Base-by-base conservation (phyloP, 1,284 basidiomycete genomes). In the Leccinum subrobustum region DNA sequence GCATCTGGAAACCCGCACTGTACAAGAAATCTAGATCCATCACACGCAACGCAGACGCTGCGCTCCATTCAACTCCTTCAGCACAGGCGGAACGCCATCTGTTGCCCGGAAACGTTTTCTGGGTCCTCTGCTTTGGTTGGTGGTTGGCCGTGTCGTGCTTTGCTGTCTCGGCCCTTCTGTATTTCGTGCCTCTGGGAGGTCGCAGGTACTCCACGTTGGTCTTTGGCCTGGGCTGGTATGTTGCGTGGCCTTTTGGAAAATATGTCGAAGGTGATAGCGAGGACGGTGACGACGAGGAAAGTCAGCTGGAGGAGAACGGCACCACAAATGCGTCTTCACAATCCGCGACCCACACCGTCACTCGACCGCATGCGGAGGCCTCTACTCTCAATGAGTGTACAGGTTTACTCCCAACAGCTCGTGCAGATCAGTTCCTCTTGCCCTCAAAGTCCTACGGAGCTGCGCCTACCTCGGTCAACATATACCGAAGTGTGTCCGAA, bases 11-110 rank as follows among this genome's bases (percentile, higher is more conserved):
- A 77, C 97, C 97, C 12, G 97, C 97, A 0, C 77, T 99, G 57
- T 99, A 99, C 86, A 96, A 97, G 78, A 99, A 99, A 76, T 93
- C 92, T 29, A 90, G 97, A 53, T 95, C 96, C 2, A 93, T 99
- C 66, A 98, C 96, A 50, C 91, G 96, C 59, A 90, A 95, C 75
- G 97, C 97, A 47, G 97, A 99, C 75, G 88, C 91, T 59, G 97
- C 93, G 0, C 84, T 99, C 2, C 97, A 99, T 74, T 87, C 91
- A 16, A 84, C 92, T 44, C 97, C 97, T 1, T 96, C 94, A 18
- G 92, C 95, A 1, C 91, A 94, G 61, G 93, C 92, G 2, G 94
- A 96, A 70, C 86, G 93, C 20, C 95, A 97, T 75, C 80, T 97
- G 6, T 83, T 94, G 4, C 92, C 92, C 0, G 96, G 95, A 60